These are phyloP conservation scores for Monilinia vaccinii-corymbosi DNA, from an alignment of 2,329 filamentous ascomycete species.

Conservation along the genomic window DNA sequence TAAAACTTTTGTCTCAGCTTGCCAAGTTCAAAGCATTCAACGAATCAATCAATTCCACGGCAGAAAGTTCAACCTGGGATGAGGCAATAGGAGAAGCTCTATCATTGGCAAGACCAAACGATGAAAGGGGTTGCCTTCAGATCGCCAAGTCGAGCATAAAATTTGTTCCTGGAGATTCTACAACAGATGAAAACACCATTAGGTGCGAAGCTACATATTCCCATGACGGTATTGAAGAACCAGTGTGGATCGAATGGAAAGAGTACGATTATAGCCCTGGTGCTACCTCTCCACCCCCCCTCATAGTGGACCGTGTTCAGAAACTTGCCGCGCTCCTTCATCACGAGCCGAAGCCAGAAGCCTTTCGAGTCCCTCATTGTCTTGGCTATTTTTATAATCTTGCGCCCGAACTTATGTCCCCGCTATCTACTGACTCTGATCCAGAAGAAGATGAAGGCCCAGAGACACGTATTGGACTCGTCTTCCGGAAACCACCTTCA, in stretches of 20 bases:
- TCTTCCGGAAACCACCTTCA: slow-evolving; percentile 41
- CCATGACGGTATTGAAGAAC: slow-evolving; percentile 29
- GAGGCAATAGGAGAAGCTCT: slow-evolving; percentile 33
- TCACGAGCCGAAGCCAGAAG: slow-evolving; percentile 38
- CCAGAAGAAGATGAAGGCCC: slow-evolving; percentile 34
- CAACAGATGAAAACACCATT: background rate
- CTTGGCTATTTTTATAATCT: slow-evolving; percentile 41
- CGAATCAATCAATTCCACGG: slow-evolving; percentile 34
- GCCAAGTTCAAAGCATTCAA: slow-evolving; percentile 45
- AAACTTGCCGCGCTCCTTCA: slow-evolving; percentile 41
- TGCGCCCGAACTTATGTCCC: slow-evolving; percentile 13
- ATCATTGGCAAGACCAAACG: slow-evolving; percentile 29
- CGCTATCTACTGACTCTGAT: slow-evolving; percentile 17
- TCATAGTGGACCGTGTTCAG: slow-evolving; percentile 37
- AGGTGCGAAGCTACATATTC: slow-evolving; percentile 35
- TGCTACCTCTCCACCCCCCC: slow-evolving; percentile 31
- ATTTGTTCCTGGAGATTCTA: slow-evolving; percentile 1
- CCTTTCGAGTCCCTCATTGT: slow-evolving; percentile 42
- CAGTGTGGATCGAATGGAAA: slow-evolving; percentile 44
- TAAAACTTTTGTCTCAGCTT: slow-evolving; percentile 35
- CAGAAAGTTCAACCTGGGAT: slow-evolving; percentile 29
- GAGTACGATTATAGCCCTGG: slow-evolving; percentile 35
- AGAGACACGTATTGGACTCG: slow-evolving; percentile 40
- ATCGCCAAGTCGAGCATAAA: slow-evolving; percentile 14
- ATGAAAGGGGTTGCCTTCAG: slow-evolving; percentile 10